Conservation (phyloP, 1,284 basidiomycete genomes). For the Boletus sp. region DNA sequence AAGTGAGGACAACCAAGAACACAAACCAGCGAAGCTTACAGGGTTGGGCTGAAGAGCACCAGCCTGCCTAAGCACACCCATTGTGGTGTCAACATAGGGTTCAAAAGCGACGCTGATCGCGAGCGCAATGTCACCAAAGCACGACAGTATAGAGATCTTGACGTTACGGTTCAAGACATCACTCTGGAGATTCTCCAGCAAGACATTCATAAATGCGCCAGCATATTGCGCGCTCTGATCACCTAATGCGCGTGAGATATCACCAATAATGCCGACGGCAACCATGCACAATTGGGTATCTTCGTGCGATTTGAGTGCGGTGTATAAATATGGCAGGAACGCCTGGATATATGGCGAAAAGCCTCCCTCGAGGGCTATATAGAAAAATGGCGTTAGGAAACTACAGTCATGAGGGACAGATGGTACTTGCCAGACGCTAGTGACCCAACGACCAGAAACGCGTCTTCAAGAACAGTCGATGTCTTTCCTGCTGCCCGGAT, state of each 20-base stretch:
- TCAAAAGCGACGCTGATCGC: constrained; percentile 87
- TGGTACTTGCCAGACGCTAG: constrained; percentile 60
- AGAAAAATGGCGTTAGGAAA: not conserved
- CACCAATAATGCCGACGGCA: constrained; percentile 93
- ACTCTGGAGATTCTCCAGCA: constrained; percentile 90
- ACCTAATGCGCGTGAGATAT: constrained; percentile 90
- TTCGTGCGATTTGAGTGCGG: constrained; percentile 89
- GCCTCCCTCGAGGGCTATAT: constrained; percentile 70
- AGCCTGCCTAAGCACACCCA: constrained; percentile 90
- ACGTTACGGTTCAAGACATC: constrained; percentile 90
- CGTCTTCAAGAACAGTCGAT: constrained; percentile 95
- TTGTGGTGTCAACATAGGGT: constrained; percentile 86
- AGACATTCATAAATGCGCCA: constrained; percentile 83
- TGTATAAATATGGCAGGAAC: constrained; percentile 87
- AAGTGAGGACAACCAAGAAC: not conserved
- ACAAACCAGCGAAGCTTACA: constrained; percentile 42
- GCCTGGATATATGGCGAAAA: constrained; percentile 90
- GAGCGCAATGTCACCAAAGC: constrained; percentile 96
- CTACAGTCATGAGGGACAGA: not conserved
- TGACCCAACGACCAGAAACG: constrained; percentile 93
- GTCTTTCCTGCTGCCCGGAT: constrained; percentile 88
- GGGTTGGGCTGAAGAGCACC: constrained; percentile 83
- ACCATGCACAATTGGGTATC: constrained; percentile 95
- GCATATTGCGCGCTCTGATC: constrained; percentile 82
- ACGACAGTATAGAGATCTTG: constrained; percentile 93